phyloP scores from a whole-genome alignment of 2,329 filamentous ascomycete species.

The Bimuria novae-zelandiae region DNA sequence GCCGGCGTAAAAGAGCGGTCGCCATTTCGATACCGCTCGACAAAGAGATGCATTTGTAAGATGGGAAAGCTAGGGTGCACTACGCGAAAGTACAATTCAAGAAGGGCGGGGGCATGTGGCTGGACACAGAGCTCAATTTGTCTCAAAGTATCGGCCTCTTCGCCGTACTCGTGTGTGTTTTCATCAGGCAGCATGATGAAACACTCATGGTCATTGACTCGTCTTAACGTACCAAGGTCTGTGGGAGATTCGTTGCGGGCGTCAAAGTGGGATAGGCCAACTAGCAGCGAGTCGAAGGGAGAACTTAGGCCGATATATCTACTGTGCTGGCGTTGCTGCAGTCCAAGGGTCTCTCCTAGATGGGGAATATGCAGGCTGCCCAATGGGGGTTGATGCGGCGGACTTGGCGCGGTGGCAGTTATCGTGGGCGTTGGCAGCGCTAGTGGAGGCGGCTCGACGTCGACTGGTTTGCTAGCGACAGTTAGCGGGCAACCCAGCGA shows the following conservation, averaged over 20 bases:
- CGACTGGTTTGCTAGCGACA: slow-evolving; percentile 40
- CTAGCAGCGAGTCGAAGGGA: slow-evolving; percentile 81
- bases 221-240: slow-evolving; percentile 65
- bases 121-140: slow-evolving; percentile 76
- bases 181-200: slow-evolving; percentile 80
- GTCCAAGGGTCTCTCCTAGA: slow-evolving; percentile 62
- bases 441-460: slow-evolving; percentile 47
- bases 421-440: slow-evolving; percentile 47
- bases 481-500: slow-evolving; percentile 27
- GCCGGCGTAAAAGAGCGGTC: slow-evolving; percentile 76
- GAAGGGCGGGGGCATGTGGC: slow-evolving; percentile 74
- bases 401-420: slow-evolving; percentile 46
- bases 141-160: slow-evolving; percentile 69
- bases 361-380: slow-evolving; percentile 39
- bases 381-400: slow-evolving; percentile 37
- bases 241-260: slow-evolving; percentile 79
- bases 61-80: slow-evolving; percentile 84
- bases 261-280: slow-evolving; percentile 80
- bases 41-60: slow-evolving; percentile 78
- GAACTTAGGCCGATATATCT: slow-evolving; percentile 84
- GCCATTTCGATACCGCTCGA: slow-evolving; percentile 75
- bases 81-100: slow-evolving; percentile 80
- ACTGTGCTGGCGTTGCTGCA: slow-evolving; percentile 78
- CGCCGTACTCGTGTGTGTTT: slow-evolving; percentile 72
- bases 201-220: slow-evolving; percentile 76